Percentiles rank a stretch among this genome's conserved stretches.
phyloP scores from a whole-genome alignment of 495 filamentous ascomycete genomes.

The Cercophora samala region DNA sequence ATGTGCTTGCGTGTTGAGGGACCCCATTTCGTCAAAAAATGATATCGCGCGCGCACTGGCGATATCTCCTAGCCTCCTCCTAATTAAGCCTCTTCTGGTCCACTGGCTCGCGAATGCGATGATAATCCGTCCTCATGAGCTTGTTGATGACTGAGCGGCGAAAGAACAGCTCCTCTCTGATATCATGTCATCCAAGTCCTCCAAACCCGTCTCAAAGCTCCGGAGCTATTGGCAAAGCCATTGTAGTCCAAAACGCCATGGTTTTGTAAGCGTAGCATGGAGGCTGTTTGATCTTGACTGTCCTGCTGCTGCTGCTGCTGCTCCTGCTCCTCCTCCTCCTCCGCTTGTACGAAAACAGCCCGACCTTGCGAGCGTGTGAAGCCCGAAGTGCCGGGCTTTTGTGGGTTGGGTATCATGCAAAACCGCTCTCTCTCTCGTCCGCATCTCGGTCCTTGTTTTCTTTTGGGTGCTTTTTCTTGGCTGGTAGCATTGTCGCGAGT shows the following conservation, averaged over 20 bases:
- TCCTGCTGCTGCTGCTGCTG: not conserved
- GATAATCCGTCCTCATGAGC: not conserved
- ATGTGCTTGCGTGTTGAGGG: not conserved
- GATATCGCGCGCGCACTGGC: not conserved
- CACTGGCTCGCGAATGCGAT: not conserved
- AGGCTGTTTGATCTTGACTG: not conserved
- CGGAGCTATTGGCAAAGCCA: not conserved
- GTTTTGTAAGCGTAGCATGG: too few species aligned
- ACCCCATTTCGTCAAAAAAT: not conserved
- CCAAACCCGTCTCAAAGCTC: not conserved
- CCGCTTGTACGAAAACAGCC: not conserved
- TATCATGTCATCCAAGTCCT: not conserved
- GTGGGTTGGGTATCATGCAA: not conserved
- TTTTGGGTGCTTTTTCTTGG: not conserved
- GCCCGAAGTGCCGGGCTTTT: not conserved
- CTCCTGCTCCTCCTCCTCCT: too few species aligned
- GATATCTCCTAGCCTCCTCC: not conserved
- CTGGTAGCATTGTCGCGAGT: not conserved
- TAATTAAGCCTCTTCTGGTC: not conserved
- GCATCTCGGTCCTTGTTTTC: not conserved
- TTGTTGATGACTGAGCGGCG: too few species aligned
- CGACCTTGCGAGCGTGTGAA: not conserved
- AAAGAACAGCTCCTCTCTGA: not conserved
- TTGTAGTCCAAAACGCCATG: too few species aligned
- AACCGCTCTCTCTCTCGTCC: not conserved